Evolutionary conservation across 306 rosid genomes (phyloP).

Genomic region (Cucumis cinereus): DNA sequence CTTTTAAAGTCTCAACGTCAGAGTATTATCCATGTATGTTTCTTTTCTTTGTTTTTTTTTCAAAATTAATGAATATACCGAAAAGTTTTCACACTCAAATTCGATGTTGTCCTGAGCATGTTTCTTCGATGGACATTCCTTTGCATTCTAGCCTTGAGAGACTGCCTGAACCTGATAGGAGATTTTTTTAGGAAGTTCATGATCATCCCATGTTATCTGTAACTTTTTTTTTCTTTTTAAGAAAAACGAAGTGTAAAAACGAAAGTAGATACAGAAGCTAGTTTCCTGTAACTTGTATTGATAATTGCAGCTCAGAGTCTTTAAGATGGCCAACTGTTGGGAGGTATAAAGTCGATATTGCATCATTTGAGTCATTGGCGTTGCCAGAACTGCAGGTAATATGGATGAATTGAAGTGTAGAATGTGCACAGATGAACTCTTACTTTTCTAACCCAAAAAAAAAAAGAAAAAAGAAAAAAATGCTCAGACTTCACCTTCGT

Average conservation of each 20-base stretch:
- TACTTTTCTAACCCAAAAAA: too few relatives aligned
- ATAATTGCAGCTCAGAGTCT: conserved; percentile 42
- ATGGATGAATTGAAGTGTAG: not conserved
- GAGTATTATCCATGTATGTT: not conserved
- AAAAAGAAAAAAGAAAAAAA: too few relatives aligned
- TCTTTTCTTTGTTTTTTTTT: not conserved
- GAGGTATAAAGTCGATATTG: conserved; percentile 57
- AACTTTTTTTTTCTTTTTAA: too few relatives aligned
- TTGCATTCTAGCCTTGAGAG: not conserved
- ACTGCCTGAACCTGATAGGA: not conserved
- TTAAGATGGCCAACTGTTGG: conserved; percentile 76
- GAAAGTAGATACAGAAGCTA: too few relatives aligned
- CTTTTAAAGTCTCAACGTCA: not conserved
- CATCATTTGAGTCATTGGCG: conserved; percentile 68
- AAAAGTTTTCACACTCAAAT: not conserved
- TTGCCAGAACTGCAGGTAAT: conserved; percentile 69
- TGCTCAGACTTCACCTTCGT: not conserved
- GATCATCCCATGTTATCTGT: too few relatives aligned
- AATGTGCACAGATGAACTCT: not conserved
- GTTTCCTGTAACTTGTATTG: conserved; percentile 6
- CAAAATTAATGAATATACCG: not conserved
- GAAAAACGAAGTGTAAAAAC: too few relatives aligned
- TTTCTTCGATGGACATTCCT: not conserved
- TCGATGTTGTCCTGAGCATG: not conserved
- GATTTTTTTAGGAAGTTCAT: too few relatives aligned